A percentile compares a stretch with the other conserved stretches of the same genome.
phyloP scores from a whole-genome alignment of 2,329 filamentous ascomycete genomes.

The Fusarium neocosmosporiellum region DNA sequence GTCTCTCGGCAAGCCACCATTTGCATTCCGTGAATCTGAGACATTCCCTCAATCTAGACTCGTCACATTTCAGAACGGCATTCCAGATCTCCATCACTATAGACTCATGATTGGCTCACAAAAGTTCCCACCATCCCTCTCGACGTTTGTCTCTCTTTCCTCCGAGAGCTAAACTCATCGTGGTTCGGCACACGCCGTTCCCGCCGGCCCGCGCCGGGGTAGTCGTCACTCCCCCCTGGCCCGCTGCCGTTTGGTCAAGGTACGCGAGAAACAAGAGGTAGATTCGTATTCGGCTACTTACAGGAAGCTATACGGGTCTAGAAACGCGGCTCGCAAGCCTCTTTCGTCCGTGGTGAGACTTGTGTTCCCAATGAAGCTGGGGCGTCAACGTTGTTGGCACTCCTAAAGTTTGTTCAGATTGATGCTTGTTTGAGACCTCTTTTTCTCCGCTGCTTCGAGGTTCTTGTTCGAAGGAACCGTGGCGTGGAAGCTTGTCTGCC shows the following conservation, averaged over 20 bases:
- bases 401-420: neutral
- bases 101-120: neutral
- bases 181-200: constrained; percentile 9
- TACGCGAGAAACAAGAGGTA: neutral
- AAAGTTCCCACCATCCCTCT: neutral
- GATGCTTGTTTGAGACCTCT: neutral
- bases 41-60: constrained; percentile 1
- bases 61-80: neutral
- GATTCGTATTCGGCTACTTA: neutral
- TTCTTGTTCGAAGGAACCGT: neutral
- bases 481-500: neutral
- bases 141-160: neutral
- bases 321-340: neutral
- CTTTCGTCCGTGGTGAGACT: neutral
- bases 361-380: neutral
- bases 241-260: neutral
- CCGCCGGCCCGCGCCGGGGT: constrained; percentile 27
- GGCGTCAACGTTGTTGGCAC: neutral
- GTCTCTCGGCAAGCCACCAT: constrained; percentile 1
- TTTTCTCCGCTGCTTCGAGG: neutral
- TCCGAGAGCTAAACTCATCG: constrained; percentile 9
- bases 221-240: neutral
- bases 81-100: neutral
- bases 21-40: constrained; percentile 18
- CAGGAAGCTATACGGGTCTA: neutral